A percentile compares a stretch with the other conserved stretches of the same genome.
phyloP scores from a whole-genome alignment of 768 basidiomycete genomes.

The Lactarius vividus region DNA sequence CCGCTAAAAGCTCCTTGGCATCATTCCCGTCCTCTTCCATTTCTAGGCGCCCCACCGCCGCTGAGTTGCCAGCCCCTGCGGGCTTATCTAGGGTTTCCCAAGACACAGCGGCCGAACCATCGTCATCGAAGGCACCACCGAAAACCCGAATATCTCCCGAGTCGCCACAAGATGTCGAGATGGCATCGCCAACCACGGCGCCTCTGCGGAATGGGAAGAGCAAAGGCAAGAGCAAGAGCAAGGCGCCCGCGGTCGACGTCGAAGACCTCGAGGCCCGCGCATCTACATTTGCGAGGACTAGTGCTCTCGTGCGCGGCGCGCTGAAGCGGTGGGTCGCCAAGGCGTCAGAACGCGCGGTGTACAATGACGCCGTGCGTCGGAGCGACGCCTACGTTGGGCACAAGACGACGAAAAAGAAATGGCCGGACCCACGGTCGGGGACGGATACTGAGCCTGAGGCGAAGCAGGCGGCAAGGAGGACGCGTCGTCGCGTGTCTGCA shows the following conservation, averaged over 20 bases:
- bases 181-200: slow-evolving; percentile 18
- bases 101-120: not conserved
- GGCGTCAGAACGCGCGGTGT: slow-evolving; percentile 18
- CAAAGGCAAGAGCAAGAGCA: slow-evolving; percentile 25
- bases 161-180: slow-evolving; percentile 21
- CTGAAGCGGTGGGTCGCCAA: slow-evolving; percentile 22
- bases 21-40: slow-evolving; percentile 23
- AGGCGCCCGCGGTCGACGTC: slow-evolving; percentile 6
- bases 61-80: slow-evolving; percentile 4
- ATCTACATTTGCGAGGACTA: slow-evolving; percentile 6
- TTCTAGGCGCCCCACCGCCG: slow-evolving; percentile 10
- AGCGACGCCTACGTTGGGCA: slow-evolving; percentile 62
- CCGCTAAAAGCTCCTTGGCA: slow-evolving; percentile 15
- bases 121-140: not conserved
- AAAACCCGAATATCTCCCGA: not conserved
- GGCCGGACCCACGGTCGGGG: slow-evolving; percentile 27
- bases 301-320: slow-evolving; percentile 6
- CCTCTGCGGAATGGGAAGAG: slow-evolving; percentile 13
- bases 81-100: slow-evolving; percentile 3
- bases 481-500: slow-evolving; percentile 37
- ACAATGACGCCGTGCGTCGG: slow-evolving; percentile 52
- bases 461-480: slow-evolving; percentile 32
- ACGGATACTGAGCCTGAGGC: slow-evolving; percentile 26
- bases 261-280: slow-evolving; percentile 19
- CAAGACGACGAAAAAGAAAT: slow-evolving; percentile 32